Percentiles rank a stretch among this genome's conserved stretches.
Evolutionary conservation across 108 stramenopile species (phyloP).

Genomic region (Pseudonitzschia multistriata): DNA sequence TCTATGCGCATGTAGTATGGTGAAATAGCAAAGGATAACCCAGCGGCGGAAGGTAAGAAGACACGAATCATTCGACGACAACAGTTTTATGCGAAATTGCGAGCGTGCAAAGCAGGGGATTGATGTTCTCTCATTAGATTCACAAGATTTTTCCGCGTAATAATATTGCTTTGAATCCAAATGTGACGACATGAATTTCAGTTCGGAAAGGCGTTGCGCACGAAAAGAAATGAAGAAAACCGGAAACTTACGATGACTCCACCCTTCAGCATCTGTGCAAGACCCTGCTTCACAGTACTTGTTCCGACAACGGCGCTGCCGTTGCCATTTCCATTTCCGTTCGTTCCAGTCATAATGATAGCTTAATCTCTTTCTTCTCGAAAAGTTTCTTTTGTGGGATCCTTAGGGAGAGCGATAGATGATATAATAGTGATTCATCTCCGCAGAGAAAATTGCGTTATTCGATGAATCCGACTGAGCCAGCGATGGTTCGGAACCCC

Average conservation of each 20-base stretch:
- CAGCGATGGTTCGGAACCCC: background rate
- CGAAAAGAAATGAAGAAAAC: background rate
- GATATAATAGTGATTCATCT: background rate
- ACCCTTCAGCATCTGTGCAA: slow-evolving; percentile 98
- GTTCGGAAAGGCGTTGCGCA: too few relatives aligned
- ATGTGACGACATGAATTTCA: too few relatives aligned
- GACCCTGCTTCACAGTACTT: slow-evolving; percentile 89
- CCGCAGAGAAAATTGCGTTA: background rate
- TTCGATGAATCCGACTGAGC: slow-evolving; percentile 5
- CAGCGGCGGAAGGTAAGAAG: background rate
- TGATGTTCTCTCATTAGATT: too few relatives aligned
- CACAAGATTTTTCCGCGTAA: too few relatives aligned
- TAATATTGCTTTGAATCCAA: too few relatives aligned
- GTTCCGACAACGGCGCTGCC: slow-evolving; percentile 66
- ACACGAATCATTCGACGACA: background rate
- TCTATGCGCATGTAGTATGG: slow-evolving; percentile 37
- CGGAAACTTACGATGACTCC: slow-evolving; percentile 89
- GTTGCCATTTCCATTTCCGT: slow-evolving; percentile 48
- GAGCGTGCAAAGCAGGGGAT: too few relatives aligned
- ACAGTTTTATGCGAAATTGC: too few relatives aligned
- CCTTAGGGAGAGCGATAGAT: background rate
- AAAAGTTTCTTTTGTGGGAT: background rate
- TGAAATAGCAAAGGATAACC: background rate
- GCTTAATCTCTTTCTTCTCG: background rate
- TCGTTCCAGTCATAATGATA: background rate